These are phyloP conservation scores for Shiraia bambusicola DNA, from an alignment of 2,329 filamentous ascomycete genomes.

Conservation along the genomic window DNA sequence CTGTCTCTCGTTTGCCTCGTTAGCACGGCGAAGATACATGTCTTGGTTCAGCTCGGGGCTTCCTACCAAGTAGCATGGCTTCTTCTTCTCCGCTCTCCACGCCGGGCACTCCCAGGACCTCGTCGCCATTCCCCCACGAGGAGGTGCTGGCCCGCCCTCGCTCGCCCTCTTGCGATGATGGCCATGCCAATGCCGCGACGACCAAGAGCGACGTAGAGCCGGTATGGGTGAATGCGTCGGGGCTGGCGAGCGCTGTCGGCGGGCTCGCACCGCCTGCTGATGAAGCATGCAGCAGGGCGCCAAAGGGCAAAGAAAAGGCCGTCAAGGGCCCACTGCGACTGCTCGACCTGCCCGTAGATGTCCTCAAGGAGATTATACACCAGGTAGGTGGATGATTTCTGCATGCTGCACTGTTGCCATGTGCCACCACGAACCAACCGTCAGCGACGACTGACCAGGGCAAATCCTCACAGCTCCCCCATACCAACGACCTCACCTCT, in stretches of 20 bases:
- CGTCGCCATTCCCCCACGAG: conserved; percentile 32
- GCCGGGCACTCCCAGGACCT: conserved; percentile 29
- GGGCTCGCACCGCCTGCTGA: conserved; percentile 11
- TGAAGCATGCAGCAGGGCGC: conserved; percentile 44
- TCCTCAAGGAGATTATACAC: conserved; percentile 76
- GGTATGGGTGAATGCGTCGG: conserved; percentile 12
- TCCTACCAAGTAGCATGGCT: conserved; percentile 35
- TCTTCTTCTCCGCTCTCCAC: conserved; percentile 30
- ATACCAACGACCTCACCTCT: conserved; percentile 79
- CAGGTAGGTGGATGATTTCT: conserved; percentile 57
- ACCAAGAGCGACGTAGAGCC: conserved; percentile 14
- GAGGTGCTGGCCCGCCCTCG: conserved; percentile 20
- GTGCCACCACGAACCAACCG: not conserved
- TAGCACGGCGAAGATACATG: conserved; percentile 34
- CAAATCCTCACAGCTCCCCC: conserved; percentile 60
- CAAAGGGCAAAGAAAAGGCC: conserved; percentile 53
- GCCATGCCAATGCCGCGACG: conserved; percentile 17
- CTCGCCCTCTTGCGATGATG: conserved; percentile 27
- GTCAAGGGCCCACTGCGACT: conserved; percentile 61
- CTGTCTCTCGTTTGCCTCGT: conserved; percentile 21
- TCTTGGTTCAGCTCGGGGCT: conserved; percentile 26
- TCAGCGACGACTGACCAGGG: not conserved
- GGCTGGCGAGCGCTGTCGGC: conserved; percentile 5
- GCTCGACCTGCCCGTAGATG: conserved; percentile 74
- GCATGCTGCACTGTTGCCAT: not conserved